A percentile compares a stretch with the other conserved stretches of the same genome.
Conservation (phyloP, 257 asterid genomes). For the Solanum dulcamara region DNA sequence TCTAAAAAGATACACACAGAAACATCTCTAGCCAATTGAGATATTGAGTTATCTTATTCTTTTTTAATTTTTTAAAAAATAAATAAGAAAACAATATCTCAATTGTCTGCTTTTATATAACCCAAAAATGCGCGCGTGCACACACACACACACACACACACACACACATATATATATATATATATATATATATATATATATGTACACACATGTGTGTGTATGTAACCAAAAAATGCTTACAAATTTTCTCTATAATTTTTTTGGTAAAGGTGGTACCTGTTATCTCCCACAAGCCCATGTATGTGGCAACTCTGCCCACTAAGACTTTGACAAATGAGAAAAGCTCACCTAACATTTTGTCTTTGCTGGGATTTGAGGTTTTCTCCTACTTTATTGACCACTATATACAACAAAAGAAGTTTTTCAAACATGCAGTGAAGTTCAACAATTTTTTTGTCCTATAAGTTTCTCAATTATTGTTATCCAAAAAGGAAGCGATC, state of each 20-base stretch:
- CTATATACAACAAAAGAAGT: neutral
- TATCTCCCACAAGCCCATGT: neutral
- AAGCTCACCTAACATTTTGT: neutral
- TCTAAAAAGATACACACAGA: neutral
- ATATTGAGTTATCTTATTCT: neutral
- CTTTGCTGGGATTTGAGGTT: neutral
- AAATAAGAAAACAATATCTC: neutral
- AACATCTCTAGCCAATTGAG: neutral
- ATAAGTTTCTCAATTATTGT: neutral
- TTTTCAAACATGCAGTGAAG: neutral
- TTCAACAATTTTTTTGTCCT: neutral
- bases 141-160: neutral
- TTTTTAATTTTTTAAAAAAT: neutral
- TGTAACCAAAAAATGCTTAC: neutral
- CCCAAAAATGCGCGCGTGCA: neutral
- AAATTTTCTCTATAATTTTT: neutral
- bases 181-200: no score
- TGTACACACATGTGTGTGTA: neutral
- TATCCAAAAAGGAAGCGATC: neutral
- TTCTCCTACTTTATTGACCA: neutral
- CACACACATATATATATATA: neutral
- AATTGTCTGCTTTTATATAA: neutral
- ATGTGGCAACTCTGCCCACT: neutral
- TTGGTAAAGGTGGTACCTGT: neutral
- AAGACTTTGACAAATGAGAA: neutral